Conservation (phyloP, 2,329 filamentous ascomycete species). For the Chaetomium sp. region DNA sequence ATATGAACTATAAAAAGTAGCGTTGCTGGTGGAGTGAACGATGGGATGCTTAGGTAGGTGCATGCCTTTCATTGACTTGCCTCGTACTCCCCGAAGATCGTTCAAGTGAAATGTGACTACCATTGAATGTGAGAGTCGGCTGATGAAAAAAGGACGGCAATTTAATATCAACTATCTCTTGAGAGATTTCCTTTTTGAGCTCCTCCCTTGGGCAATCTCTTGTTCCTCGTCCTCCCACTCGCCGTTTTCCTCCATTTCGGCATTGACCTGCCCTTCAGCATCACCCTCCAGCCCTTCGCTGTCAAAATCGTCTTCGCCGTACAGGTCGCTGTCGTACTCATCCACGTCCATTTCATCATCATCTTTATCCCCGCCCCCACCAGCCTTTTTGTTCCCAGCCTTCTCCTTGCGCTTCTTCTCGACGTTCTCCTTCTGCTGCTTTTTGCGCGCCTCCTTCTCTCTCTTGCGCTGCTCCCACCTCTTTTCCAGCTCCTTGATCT, state of each 20-base stretch:
- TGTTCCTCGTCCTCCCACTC: conserved; percentile 57
- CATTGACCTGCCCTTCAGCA: conserved; percentile 53
- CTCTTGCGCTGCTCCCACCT: conserved; percentile 76
- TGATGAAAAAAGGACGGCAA: neutral
- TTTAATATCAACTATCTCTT: conserved; percentile 16
- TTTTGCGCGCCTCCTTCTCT: conserved; percentile 80
- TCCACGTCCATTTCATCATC: conserved; percentile 47
- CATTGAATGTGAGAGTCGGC: neutral
- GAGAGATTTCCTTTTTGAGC: conserved; percentile 31
- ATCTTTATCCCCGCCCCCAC: conserved; percentile 32
- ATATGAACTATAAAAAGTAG: too few species aligned
- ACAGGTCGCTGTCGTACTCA: conserved; percentile 45
- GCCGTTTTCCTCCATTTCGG: conserved; percentile 52
- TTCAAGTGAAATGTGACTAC: neutral
- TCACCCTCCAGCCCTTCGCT: conserved; percentile 55
- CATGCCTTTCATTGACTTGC: too few species aligned
- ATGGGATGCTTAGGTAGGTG: too few species aligned
- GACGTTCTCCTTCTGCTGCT: conserved; percentile 85
- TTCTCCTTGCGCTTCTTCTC: conserved; percentile 82
- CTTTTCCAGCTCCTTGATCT: conserved; percentile 77
- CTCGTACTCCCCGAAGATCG: neutral
- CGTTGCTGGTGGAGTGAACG: too few species aligned
- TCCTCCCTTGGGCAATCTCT: conserved; percentile 38
- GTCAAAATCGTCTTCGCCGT: conserved; percentile 51
- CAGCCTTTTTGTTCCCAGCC: conserved; percentile 74